Percentiles rank a stretch among this genome's conserved stretches.
phyloP scores from a whole-genome alignment of 2,329 filamentous ascomycete species.

The Colletotrichum phormii region DNA sequence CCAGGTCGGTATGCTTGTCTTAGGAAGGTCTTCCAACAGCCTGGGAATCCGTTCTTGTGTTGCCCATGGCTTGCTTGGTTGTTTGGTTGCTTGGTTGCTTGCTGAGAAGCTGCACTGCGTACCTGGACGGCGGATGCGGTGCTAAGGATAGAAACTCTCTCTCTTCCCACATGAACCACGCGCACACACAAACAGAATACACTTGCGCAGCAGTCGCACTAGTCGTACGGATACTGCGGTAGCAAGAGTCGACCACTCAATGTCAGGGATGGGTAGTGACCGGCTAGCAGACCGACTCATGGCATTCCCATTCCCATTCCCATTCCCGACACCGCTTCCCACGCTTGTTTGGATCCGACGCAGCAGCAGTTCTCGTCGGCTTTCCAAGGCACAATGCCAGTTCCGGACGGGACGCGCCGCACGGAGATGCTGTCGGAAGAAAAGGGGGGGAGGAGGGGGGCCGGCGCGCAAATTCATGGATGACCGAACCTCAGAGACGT shows the following conservation, averaged over 20 bases:
- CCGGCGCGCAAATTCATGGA: constrained; percentile 3
- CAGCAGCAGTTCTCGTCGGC: constrained; percentile 13
- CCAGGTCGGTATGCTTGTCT: not conserved
- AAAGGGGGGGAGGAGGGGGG: not conserved
- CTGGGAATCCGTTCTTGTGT: not conserved
- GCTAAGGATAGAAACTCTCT: not conserved
- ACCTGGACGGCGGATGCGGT: not conserved
- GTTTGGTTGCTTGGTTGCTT: not conserved
- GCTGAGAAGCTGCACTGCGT: not conserved
- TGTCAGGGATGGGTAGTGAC: constrained; percentile 29
- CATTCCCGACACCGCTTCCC: constrained; percentile 22
- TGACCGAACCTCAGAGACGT: constrained; percentile 11
- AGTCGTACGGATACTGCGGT: not conserved
- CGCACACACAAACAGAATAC: not conserved
- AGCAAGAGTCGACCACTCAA: not conserved
- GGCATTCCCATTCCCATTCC: constrained; percentile 3
- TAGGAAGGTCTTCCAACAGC: not conserved
- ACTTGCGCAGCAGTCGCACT: not conserved
- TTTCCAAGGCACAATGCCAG: constrained; percentile 25
- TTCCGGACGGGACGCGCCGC: constrained; percentile 34
- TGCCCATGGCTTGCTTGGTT: not conserved
- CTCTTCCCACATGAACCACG: not conserved
- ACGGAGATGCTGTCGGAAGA: constrained; percentile 23
- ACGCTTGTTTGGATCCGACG: constrained; percentile 2
- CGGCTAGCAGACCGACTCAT: constrained; percentile 23